Conservation (phyloP, 2,329 filamentous ascomycete species). For the Colletotrichum lentis region DNA sequence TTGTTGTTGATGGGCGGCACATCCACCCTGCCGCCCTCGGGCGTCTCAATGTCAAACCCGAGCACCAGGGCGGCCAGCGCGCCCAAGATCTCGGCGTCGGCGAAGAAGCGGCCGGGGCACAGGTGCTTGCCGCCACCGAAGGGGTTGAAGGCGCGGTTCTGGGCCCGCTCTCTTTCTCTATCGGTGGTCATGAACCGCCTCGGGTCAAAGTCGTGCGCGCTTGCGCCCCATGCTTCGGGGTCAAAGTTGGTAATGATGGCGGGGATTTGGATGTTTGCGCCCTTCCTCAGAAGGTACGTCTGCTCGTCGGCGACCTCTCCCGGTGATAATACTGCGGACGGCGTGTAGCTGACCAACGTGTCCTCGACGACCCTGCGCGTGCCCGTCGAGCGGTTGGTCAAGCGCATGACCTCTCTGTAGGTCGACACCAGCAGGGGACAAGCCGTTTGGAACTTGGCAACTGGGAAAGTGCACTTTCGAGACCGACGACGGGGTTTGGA, state of each 20-base stretch:
- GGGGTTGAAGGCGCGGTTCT: conserved; percentile 42
- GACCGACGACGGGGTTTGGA: neutral
- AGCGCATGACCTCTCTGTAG: conserved; percentile 27
- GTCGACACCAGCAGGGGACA: conserved; percentile 20
- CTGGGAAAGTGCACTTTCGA: neutral
- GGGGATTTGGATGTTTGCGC: conserved; percentile 41
- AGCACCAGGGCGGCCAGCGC: conserved; percentile 39
- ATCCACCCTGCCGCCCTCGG: conserved; percentile 10
- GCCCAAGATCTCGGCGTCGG: conserved; percentile 45
- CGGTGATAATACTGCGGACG: conserved; percentile 2
- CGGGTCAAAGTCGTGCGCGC: conserved; percentile 41
- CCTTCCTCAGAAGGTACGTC: conserved; percentile 22
- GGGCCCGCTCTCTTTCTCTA: conserved; percentile 40
- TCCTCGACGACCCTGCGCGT: conserved; percentile 25
- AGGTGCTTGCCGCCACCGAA: conserved; percentile 48
- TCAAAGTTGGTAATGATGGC: conserved; percentile 41
- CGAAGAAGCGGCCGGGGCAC: conserved; percentile 48
- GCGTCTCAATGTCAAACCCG: conserved; percentile 41
- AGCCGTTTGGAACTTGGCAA: neutral
- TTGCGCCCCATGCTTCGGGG: conserved; percentile 42
- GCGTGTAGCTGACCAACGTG: conserved; percentile 19
- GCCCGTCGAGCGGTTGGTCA: conserved; percentile 21
- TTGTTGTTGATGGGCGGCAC: conserved; percentile 26
- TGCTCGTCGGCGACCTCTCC: neutral
- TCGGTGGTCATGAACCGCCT: conserved; percentile 41